A percentile compares a stretch with the other conserved stretches of the same genome.
phyloP scores from a whole-genome alignment of 148 eudicot species.

The Chenopodium album region DNA sequence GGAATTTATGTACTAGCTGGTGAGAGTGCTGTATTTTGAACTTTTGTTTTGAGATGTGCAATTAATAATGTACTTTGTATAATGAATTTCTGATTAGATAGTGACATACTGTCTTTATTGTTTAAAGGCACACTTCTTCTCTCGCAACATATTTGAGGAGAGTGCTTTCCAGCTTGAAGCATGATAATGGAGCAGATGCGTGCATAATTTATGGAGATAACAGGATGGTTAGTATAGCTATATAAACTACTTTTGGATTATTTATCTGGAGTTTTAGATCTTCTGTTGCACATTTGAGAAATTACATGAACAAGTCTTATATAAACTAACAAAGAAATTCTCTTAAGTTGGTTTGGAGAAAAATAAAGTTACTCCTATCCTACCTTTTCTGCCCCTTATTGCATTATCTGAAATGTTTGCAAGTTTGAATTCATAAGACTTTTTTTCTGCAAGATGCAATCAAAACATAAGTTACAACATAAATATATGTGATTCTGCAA shows the following conservation, averaged over 20 bases:
- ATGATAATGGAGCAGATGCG: constrained; percentile 62
- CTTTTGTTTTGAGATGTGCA: too few species aligned
- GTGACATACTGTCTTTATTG: background rate
- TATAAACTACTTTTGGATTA: background rate
- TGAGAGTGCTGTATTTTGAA: too few species aligned
- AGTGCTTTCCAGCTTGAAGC: constrained; percentile 56
- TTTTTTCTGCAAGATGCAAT: background rate
- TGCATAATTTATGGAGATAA: constrained; percentile 66
- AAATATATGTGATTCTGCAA: background rate
- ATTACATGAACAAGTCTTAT: background rate
- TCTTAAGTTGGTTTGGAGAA: background rate
- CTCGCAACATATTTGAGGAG: constrained; percentile 68
- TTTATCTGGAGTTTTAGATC: background rate
- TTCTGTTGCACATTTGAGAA: background rate
- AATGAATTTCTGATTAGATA: too few species aligned
- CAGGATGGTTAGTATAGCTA: constrained; percentile 49
- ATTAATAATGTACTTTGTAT: too few species aligned
- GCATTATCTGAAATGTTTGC: background rate
- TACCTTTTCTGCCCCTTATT: background rate
- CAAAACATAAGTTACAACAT: too few species aligned
- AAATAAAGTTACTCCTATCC: background rate
- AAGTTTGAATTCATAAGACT: background rate
- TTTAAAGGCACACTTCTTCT: constrained; percentile 69
- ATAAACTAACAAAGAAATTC: background rate
- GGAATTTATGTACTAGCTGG: too few species aligned